Conservation (phyloP, 768 basidiomycete species). For the Boletus sp. region DNA sequence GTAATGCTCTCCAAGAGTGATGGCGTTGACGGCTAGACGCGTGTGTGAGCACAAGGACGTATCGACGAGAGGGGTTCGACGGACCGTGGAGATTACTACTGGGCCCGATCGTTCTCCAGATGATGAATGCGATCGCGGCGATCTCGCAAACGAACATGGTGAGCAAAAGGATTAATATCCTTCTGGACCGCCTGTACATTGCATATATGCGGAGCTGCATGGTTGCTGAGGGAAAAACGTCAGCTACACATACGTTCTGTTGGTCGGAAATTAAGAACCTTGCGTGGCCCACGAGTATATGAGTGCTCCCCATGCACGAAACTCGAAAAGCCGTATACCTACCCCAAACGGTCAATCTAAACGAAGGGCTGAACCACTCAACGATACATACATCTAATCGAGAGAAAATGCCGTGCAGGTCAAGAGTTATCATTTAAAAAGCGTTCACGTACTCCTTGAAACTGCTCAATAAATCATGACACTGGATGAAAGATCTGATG, state of each 20-base stretch:
- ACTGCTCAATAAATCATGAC: not conserved
- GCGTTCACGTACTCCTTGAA: slow-evolving; percentile 23
- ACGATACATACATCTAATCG: slow-evolving; percentile 21
- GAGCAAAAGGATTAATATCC: slow-evolving; percentile 20
- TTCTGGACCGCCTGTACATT: slow-evolving; percentile 29
- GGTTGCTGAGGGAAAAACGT: slow-evolving; percentile 19
- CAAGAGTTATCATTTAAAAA: not conserved
- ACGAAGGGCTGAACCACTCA: not conserved
- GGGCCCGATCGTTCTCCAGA: slow-evolving; percentile 29
- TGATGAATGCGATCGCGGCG: slow-evolving; percentile 21
- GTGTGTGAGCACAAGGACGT: not conserved
- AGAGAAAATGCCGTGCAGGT: not conserved
- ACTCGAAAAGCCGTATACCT: slow-evolving; percentile 29
- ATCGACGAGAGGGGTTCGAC: not conserved
- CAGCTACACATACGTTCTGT: not conserved
- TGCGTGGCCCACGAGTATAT: slow-evolving; percentile 32
- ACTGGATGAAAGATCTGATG: not conserved
- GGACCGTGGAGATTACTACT: slow-evolving; percentile 21
- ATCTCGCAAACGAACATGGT: slow-evolving; percentile 24
- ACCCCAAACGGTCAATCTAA: not conserved
- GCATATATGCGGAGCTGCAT: slow-evolving; percentile 36
- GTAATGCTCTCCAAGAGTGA: slow-evolving; percentile 3
- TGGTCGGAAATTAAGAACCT: slow-evolving; percentile 14
- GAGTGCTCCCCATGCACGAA: slow-evolving; percentile 35
- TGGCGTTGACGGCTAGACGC: slow-evolving; percentile 10